These are phyloP conservation scores for Aspergillus sojae DNA, from an alignment of 2,329 filamentous ascomycete genomes.

Conservation along the genomic window DNA sequence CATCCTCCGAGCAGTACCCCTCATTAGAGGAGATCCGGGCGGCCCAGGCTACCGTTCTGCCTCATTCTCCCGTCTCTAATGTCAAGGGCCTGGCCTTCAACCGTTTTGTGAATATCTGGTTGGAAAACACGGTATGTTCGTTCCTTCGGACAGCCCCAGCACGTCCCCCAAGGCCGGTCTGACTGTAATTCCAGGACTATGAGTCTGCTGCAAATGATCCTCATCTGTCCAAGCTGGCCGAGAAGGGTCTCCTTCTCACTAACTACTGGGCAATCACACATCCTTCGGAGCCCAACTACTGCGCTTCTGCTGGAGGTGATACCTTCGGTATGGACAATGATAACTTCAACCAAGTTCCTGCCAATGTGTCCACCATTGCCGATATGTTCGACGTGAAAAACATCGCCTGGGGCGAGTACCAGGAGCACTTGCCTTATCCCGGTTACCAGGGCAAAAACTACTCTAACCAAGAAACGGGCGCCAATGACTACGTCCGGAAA, in stretches of 20 bases:
- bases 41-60: slow-evolving; percentile 59
- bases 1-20: slow-evolving; percentile 28
- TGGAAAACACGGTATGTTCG: slow-evolving; percentile 68
- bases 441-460: slow-evolving; percentile 66
- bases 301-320: slow-evolving; percentile 68
- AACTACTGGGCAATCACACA: slow-evolving; percentile 68
- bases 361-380: slow-evolving; percentile 67
- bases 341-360: slow-evolving; percentile 59
- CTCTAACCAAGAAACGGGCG: slow-evolving; percentile 60
- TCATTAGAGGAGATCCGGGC: slow-evolving; percentile 30
- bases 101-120: slow-evolving; percentile 72
- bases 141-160: background rate
- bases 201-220: slow-evolving; percentile 64
- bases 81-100: slow-evolving; percentile 74
- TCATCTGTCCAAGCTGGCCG: slow-evolving; percentile 33
- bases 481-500: slow-evolving; percentile 80
- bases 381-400: slow-evolving; percentile 68
- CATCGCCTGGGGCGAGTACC: slow-evolving; percentile 72
- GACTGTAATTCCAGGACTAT: slow-evolving; percentile 51
- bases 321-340: slow-evolving; percentile 75
- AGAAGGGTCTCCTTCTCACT: slow-evolving; percentile 61
- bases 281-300: slow-evolving; percentile 76
- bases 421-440: slow-evolving; percentile 75
- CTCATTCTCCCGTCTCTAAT: slow-evolving; percentile 61
- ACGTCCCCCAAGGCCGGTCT: background rate